These are phyloP conservation scores for Vitis hybrid DNA, from an alignment of 177 flowering plant species.

Conservation along the genomic window DNA sequence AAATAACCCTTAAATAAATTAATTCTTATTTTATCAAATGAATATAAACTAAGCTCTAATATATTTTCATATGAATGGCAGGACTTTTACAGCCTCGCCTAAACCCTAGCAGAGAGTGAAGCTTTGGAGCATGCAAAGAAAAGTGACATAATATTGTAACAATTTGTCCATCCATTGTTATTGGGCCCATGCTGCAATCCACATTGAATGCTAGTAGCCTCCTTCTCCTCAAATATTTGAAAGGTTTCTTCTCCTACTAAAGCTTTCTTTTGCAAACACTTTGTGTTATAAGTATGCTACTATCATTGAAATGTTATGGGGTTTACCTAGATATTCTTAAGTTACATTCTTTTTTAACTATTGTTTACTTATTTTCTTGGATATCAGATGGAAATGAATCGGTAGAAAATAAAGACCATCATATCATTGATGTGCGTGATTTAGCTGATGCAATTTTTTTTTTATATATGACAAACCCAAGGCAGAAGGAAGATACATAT, in stretches of 20 bases:
- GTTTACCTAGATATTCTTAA: no score
- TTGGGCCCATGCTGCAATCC: constrained; percentile 13
- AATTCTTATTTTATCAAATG: no score
- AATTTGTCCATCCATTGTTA: constrained; percentile 4
- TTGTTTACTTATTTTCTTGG: not conserved
- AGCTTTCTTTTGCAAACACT: no score
- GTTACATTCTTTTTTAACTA: not conserved
- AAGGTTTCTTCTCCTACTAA: not conserved
- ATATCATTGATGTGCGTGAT: constrained; percentile 5
- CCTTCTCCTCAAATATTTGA: constrained; percentile 6
- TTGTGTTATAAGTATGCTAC: no score
- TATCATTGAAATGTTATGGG: no score
- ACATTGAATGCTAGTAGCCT: constrained; percentile 6
- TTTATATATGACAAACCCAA: constrained; percentile 3
- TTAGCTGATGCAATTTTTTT: constrained; percentile 4
- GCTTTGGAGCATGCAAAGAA: constrained; percentile 6
- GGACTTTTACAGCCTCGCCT: constrained; percentile 34
- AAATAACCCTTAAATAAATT: no score
- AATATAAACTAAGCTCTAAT: no score
- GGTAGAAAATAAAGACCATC: not conserved
- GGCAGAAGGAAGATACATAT: constrained; percentile 11
- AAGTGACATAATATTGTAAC: constrained; percentile 3
- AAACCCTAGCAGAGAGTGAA: constrained; percentile 8
- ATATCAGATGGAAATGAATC: constrained; percentile 1
- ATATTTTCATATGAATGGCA: constrained; percentile 6